Conservation (phyloP, 805 yeast species). For the Candida hungchunana region DNA sequence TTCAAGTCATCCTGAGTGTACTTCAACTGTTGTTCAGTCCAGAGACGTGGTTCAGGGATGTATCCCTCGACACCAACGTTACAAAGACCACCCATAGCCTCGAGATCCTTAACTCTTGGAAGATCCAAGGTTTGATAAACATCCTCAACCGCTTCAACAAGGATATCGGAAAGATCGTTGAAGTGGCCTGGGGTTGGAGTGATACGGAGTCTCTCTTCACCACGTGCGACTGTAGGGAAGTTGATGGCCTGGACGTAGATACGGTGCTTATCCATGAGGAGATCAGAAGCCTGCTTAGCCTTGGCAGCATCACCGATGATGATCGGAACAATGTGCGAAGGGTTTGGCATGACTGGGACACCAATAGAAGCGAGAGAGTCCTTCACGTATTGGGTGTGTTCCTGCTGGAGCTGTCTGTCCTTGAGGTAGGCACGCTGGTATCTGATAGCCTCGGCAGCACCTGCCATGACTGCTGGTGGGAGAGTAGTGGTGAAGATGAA, state of each 20-base stretch:
- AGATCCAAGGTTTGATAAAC: constrained; percentile 74
- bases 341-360: constrained; percentile 95
- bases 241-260: constrained; percentile 98
- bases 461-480: constrained; percentile 98
- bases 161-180: constrained; percentile 65
- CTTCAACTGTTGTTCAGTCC: constrained; percentile 80
- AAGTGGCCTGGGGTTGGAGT: constrained; percentile 99
- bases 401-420: constrained; percentile 82
- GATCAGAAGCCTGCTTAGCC: constrained; percentile 88
- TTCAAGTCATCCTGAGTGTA: constrained; percentile 62
- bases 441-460: constrained; percentile 83
- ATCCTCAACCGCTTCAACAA: constrained; percentile 74
- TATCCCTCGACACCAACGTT: constrained; percentile 70
- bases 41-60: constrained; percentile 56
- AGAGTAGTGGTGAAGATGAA: constrained; percentile 94
- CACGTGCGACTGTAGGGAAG: constrained; percentile 96
- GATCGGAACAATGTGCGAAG: constrained; percentile 95
- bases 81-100: constrained; percentile 76
- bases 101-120: constrained; percentile 77
- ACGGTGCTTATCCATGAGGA: constrained; percentile 74
- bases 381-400: constrained; percentile 82
- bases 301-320: constrained; percentile 91
- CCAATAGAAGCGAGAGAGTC: constrained; percentile 61
- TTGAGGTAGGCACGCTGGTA: constrained; percentile 72
- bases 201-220: constrained; percentile 92